Conservation (phyloP, 441 rosid species). For the Populus hybrid region DNA sequence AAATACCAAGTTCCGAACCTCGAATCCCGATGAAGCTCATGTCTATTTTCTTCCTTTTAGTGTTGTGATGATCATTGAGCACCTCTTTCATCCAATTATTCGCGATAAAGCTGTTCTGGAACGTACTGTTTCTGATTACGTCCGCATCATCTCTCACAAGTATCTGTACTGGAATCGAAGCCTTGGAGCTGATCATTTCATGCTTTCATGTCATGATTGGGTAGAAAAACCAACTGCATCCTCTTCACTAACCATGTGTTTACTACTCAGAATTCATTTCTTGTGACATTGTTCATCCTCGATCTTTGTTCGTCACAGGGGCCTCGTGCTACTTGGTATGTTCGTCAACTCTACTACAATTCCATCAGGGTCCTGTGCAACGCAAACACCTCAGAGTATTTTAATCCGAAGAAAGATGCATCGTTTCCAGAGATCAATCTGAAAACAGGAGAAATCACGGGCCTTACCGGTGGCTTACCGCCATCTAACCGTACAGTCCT, state of each 20-base stretch:
- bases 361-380: slow-evolving; percentile 61
- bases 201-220: slow-evolving; percentile 74
- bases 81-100: slow-evolving; percentile 29
- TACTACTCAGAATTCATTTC: no score
- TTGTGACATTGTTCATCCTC: no score
- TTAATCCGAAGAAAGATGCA: slow-evolving; percentile 58
- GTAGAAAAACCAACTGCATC: slow-evolving; percentile 17
- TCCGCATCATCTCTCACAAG: slow-evolving; percentile 28
- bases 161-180: slow-evolving; percentile 54
- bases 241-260: no score
- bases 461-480: slow-evolving; percentile 27
- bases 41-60: slow-evolving; percentile 44
- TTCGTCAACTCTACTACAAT: slow-evolving; percentile 38
- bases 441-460: slow-evolving; percentile 32
- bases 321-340: slow-evolving; percentile 30
- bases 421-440: slow-evolving; percentile 57
- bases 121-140: slow-evolving; percentile 28
- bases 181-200: slow-evolving; percentile 58
- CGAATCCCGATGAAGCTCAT: slow-evolving; percentile 34
- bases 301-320: slow-evolving; percentile 16
- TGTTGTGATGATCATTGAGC: slow-evolving; percentile 39
- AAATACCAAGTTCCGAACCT: slow-evolving; percentile 22
- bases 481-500: slow-evolving; percentile 31
- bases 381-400: slow-evolving; percentile 58
- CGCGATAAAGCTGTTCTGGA: slow-evolving; percentile 24